Evolutionary conservation across 305 asterid genomes (phyloP).

Genomic region (Coffea humblotiana): DNA sequence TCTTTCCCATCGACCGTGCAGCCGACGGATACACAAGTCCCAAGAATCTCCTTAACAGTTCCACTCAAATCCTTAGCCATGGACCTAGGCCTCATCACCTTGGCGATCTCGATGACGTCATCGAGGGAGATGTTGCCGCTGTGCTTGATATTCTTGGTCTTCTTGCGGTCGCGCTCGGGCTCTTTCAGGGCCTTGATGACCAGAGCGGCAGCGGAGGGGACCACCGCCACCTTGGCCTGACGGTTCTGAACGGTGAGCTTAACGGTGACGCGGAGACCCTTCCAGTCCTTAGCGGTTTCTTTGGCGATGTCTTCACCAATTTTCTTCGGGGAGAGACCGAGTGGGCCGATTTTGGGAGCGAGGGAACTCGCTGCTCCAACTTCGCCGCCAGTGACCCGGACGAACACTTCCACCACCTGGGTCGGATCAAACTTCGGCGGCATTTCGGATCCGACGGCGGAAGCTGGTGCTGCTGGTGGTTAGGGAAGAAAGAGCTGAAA

Average conservation of each 20-base stretch:
- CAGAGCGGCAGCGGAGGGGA: conserved; percentile 65
- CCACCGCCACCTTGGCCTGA: conserved; percentile 64
- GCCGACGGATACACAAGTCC: conserved; percentile 64
- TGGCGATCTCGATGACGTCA: conserved; percentile 65
- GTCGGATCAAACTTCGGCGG: conserved; percentile 41
- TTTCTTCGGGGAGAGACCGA: conserved; percentile 66
- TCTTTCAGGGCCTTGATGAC: conserved; percentile 71
- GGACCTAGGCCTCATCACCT: conserved; percentile 50
- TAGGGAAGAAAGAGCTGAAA: not conserved
- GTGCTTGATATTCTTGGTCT: conserved; percentile 63
- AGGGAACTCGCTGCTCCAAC: conserved; percentile 44
- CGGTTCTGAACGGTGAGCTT: conserved; percentile 69
- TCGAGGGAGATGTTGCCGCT: conserved; percentile 66
- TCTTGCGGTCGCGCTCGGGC: conserved; percentile 67
- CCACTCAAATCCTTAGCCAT: conserved; percentile 65
- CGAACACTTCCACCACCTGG: conserved; percentile 37
- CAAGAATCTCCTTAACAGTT: conserved; percentile 64
- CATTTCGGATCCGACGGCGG: conserved; percentile 25
- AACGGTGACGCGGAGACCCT: conserved; percentile 71
- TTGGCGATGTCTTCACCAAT: conserved; percentile 73
- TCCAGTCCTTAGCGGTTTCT: conserved; percentile 74
- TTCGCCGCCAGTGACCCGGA: conserved; percentile 39
- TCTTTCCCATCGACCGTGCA: conserved; percentile 67
- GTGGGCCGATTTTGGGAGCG: conserved; percentile 42
- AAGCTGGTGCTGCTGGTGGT: not conserved